phyloP scores from a whole-genome alignment of 2,329 filamentous ascomycete species.

The Cadophora gregata region DNA sequence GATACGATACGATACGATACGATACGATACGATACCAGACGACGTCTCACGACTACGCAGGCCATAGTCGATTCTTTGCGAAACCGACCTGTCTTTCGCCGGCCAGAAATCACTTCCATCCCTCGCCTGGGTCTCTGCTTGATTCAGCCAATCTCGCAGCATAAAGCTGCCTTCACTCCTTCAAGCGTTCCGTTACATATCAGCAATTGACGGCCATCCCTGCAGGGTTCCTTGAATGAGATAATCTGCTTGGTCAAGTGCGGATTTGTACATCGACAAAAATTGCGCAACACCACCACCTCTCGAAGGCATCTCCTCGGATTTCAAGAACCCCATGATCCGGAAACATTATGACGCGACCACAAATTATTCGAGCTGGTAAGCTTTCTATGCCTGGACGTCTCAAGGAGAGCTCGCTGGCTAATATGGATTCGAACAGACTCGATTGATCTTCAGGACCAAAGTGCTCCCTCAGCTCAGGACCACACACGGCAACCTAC shows the following conservation, averaged over 20 bases:
- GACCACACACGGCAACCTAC: conserved; percentile 70
- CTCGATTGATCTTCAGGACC: conserved; percentile 93
- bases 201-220: conserved; percentile 6
- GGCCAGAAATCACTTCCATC: conserved; percentile 1
- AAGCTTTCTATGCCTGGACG: conserved; percentile 38
- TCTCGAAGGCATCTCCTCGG: conserved; percentile 19
- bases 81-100: neutral
- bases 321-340: conserved; percentile 30
- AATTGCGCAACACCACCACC: conserved; percentile 22
- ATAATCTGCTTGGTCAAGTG: conserved; percentile 25
- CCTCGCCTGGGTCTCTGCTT: conserved; percentile 21
- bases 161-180: conserved; percentile 28
- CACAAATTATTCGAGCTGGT: conserved; percentile 62
- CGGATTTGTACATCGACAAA: conserved; percentile 34
- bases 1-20: neutral
- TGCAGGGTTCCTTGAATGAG: conserved; percentile 25
- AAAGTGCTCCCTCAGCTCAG: conserved; percentile 80
- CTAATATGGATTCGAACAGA: conserved; percentile 60
- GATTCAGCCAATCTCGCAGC: conserved; percentile 26
- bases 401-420: conserved; percentile 19
- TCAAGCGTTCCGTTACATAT: conserved; percentile 18
- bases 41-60: conserved; percentile 34
- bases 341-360: conserved; percentile 55
- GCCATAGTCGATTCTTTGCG: conserved; percentile 30
- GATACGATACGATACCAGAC: neutral